Percentiles rank a stretch among this genome's conserved stretches.
Evolutionary conservation across 192 early-diverging fungal species (phyloP).

Genomic region (Podila epicladia): DNA sequence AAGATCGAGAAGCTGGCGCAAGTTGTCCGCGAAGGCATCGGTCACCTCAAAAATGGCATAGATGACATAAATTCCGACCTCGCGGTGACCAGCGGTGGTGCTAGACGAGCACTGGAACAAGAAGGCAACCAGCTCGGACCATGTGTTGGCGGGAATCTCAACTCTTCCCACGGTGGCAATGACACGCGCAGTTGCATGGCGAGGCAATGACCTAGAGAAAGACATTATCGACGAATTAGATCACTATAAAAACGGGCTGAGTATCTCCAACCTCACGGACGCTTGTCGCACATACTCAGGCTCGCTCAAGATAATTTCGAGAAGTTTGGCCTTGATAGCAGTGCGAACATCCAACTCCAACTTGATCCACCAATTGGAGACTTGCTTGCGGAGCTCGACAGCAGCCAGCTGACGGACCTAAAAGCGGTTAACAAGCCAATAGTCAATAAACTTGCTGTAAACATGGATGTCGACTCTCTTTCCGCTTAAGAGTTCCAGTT

Average conservation of each 20-base stretch:
- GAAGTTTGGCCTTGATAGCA: constrained; percentile 71
- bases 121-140: constrained; percentile 82
- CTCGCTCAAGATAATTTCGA: constrained; percentile 81
- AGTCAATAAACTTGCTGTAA: not conserved
- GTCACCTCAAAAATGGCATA: constrained; percentile 89
- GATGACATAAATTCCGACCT: constrained; percentile 88
- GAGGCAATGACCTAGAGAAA: constrained; percentile 65
- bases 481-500: not conserved
- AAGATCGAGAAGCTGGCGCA: constrained; percentile 76
- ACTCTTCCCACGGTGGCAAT: constrained; percentile 88
- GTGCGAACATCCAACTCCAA: constrained; percentile 64
- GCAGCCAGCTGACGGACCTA: constrained; percentile 86
- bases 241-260: not conserved
- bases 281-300: constrained; percentile 60
- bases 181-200: constrained; percentile 86
- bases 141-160: constrained; percentile 81
- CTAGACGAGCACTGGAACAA: constrained; percentile 86
- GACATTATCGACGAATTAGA: too few species aligned
- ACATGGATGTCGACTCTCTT: not conserved
- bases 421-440: not conserved
- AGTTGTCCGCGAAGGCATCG: constrained; percentile 69
- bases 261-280: not conserved
- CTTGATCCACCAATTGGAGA: constrained; percentile 80
- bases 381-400: constrained; percentile 89
- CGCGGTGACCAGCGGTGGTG: constrained; percentile 75